Evolutionary conservation across 1,284 basidiomycete genomes (phyloP).

Genomic region (Xanthoconium separans): DNA sequence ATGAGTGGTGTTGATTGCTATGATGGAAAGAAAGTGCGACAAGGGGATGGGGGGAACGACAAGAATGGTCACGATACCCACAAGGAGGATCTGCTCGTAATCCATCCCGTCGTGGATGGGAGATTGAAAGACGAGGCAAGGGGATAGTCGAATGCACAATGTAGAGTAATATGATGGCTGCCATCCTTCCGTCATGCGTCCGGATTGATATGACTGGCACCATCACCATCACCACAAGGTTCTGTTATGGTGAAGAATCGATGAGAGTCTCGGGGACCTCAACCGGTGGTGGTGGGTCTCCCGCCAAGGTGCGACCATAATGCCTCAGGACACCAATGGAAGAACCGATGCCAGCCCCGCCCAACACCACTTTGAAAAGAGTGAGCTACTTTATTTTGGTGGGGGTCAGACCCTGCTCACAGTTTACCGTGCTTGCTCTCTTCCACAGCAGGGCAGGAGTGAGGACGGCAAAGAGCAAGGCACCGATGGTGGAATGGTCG

Average conservation of each 20-base stretch:
- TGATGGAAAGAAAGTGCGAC: constrained; percentile 53
- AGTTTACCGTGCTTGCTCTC: constrained; percentile 51
- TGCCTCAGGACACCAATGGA: constrained; percentile 57
- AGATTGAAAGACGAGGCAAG: constrained; percentile 65
- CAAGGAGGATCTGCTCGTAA: constrained; percentile 58
- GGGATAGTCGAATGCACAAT: constrained; percentile 11
- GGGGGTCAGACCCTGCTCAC: constrained; percentile 38
- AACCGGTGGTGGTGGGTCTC: constrained; percentile 46
- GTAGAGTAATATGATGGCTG: constrained; percentile 3
- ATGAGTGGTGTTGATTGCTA: constrained; percentile 77
- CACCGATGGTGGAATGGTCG: constrained; percentile 71
- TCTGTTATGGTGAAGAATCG: constrained; percentile 5
- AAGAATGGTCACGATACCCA: constrained; percentile 29
- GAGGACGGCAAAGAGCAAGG: constrained; percentile 57
- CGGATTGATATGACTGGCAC: background rate
- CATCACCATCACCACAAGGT: too few relatives aligned
- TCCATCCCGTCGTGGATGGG: constrained; percentile 72
- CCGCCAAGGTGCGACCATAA: constrained; percentile 47
- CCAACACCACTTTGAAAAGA: constrained; percentile 53
- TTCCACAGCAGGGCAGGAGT: constrained; percentile 70
- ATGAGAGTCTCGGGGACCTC: constrained; percentile 30
- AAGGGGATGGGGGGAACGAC: constrained; percentile 30
- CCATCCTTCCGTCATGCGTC: background rate
- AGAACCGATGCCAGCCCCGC: constrained; percentile 67
- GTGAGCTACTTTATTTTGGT: background rate